These are phyloP conservation scores for Rubroshorea leprosula DNA, from an alignment of 345 rosid genomes.

Conservation along the genomic window DNA sequence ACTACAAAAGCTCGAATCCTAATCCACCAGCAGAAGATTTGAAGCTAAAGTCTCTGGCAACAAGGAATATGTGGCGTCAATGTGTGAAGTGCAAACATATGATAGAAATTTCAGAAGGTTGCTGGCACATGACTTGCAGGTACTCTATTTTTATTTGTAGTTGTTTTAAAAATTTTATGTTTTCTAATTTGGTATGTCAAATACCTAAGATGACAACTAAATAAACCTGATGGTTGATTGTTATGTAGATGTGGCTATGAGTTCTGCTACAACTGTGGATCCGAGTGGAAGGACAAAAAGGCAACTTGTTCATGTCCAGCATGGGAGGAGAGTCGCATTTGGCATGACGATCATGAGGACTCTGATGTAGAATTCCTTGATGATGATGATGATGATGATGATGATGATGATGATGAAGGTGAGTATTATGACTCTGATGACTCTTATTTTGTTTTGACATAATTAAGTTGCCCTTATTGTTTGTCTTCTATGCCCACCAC, in stretches of 20 bases:
- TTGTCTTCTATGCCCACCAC: too few relatives aligned
- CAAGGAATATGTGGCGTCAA: slow-evolving; percentile 47
- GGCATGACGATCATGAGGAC: background rate
- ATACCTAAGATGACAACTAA: background rate
- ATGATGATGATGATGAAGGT: too few relatives aligned
- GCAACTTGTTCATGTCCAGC: slow-evolving; percentile 55
- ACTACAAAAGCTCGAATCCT: slow-evolving; percentile 36
- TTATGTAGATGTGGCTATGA: slow-evolving; percentile 24
- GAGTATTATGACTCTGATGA: too few relatives aligned
- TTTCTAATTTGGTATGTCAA: background rate
- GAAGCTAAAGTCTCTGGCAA: slow-evolving; percentile 47
- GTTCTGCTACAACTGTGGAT: slow-evolving; percentile 72
- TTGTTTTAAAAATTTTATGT: background rate
- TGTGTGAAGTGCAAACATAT: slow-evolving; percentile 52
- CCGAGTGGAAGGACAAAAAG: slow-evolving; percentile 46
- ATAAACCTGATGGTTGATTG: background rate
- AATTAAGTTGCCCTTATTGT: too few relatives aligned
- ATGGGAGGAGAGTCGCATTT: slow-evolving; percentile 45
- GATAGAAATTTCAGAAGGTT: slow-evolving; percentile 59
- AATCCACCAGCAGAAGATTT: slow-evolving; percentile 31
- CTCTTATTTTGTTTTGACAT: too few relatives aligned
- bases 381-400: slow-evolving; percentile 11
- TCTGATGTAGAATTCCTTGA: slow-evolving; percentile 5
- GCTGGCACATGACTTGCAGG: slow-evolving; percentile 75
- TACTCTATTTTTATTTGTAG: slow-evolving; percentile 14